Base-by-base conservation (phyloP, 2,329 filamentous ascomycete genomes). In the Rutstroemia sp. region DNA sequence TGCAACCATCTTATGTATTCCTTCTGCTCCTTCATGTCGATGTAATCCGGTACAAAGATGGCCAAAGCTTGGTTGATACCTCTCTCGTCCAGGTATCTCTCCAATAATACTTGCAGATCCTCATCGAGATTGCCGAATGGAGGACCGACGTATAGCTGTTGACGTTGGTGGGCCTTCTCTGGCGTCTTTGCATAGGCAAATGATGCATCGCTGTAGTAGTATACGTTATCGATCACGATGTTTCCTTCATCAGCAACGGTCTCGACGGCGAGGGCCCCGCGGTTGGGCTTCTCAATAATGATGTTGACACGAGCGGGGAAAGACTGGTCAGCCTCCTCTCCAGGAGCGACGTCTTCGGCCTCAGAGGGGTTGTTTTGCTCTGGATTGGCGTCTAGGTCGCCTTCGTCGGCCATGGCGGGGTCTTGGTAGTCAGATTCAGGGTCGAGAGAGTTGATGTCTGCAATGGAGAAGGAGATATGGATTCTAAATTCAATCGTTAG, bases 11-110 rank as follows among this genome's bases (percentile, higher is more conserved):
- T 77, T 60, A 95, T 77, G 74, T 99, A 99, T 80, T 99, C 94
- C 76, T 85, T 88, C 83, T 97, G 92, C 83, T 99, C 94, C 86
- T 99, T 99, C 75, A 88, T 83, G 71, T 97, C 91, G 69, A 97
- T 92, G 76, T 96, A 99, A 72, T 97, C 92, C 39, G 92, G 90
- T 46, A 95, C 86, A 73, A 97, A 96, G 64, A 92, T 76, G 54
- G 92, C 92, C 66, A 99, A 81, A 58, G 86, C 82, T 66, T 87
- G 85, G 68, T 92, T 90, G 74, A 99, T 83, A 62, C 92, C 94
- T 66, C 94, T 84, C 81, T 96, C 94, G 73, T 96, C 91, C 61
- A 99, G 82, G 77, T 92, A 99, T 66, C 87, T 84, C 80, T 97
- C 92, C 71, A 97, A 80, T 66, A 96, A 80, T 54, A 90, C 80